Percentiles rank a stretch among this genome's conserved stretches.
These are phyloP conservation scores for Suillus cothurnatus DNA, from an alignment of 768 basidiomycete genomes.

Conservation along the genomic window DNA sequence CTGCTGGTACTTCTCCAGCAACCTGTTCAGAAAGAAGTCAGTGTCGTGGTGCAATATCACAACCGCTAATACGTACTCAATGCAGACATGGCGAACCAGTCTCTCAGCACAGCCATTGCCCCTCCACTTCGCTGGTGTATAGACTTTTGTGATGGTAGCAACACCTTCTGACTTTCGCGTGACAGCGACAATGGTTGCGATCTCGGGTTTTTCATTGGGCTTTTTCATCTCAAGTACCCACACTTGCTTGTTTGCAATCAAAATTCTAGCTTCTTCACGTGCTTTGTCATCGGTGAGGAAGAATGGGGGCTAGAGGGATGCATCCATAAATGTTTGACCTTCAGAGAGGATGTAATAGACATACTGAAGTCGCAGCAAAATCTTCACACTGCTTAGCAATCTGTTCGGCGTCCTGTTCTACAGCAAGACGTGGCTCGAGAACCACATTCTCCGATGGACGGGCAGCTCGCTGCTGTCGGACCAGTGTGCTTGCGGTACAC, in stretches of 20 bases:
- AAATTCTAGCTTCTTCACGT: slow-evolving; percentile 47
- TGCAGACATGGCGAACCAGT: slow-evolving; percentile 59
- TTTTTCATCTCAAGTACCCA: slow-evolving; percentile 62
- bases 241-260: slow-evolving; percentile 49
- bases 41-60: background rate
- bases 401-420: slow-evolving; percentile 27
- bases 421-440: slow-evolving; percentile 38
- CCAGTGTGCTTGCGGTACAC: slow-evolving; percentile 51
- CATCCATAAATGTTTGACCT: background rate
- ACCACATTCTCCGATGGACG: slow-evolving; percentile 14
- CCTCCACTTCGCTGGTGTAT: slow-evolving; percentile 56
- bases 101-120: slow-evolving; percentile 59
- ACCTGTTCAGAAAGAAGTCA: slow-evolving; percentile 23
- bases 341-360: slow-evolving; percentile 18
- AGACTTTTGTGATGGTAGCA: slow-evolving; percentile 74
- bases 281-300: slow-evolving; percentile 45
- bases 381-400: slow-evolving; percentile 52
- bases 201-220: slow-evolving; percentile 31
- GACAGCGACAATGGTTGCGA: slow-evolving; percentile 69
- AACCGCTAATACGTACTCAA: slow-evolving; percentile 42
- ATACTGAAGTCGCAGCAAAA: slow-evolving; percentile 63
- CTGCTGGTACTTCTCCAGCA: slow-evolving; percentile 42
- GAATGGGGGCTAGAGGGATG: slow-evolving; percentile 53
- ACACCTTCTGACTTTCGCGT: slow-evolving; percentile 60
- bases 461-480: background rate